Conservation (phyloP, 441 rosid genomes). For the California macrophylla region DNA sequence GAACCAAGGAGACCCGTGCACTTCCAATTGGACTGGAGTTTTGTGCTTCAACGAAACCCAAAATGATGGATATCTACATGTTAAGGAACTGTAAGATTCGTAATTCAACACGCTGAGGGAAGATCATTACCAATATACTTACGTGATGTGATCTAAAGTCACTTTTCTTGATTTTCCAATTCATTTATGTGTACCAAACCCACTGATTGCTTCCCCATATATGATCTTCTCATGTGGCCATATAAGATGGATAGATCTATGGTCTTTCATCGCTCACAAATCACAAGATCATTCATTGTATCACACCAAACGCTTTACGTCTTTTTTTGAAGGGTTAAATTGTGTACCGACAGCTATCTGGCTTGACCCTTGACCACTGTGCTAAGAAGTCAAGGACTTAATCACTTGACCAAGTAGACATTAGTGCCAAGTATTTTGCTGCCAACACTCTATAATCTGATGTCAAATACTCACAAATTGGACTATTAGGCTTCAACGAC, state of each 20-base stretch:
- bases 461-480: not conserved
- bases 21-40: conserved; percentile 85
- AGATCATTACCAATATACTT: not conserved
- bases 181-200: not conserved
- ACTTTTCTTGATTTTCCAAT: not conserved
- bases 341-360: too few relatives aligned
- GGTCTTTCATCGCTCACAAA: not conserved
- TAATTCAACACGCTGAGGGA: not conserved
- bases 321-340: not conserved
- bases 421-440: too few relatives aligned
- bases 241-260: not conserved
- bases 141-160: not conserved
- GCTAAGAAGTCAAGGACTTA: too few relatives aligned
- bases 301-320: not conserved
- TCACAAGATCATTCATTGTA: not conserved
- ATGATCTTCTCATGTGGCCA: not conserved
- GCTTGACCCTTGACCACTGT: not conserved
- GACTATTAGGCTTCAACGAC: not conserved
- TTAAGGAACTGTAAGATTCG: conserved; percentile 54
- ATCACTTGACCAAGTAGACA: too few relatives aligned
- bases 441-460: not conserved
- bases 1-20: conserved; percentile 76
- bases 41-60: conserved; percentile 43
- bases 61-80: conserved; percentile 71
- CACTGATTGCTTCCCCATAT: not conserved